Conservation (phyloP, 1,139 yeast genomes). For the Blastobotrys indianensis region DNA sequence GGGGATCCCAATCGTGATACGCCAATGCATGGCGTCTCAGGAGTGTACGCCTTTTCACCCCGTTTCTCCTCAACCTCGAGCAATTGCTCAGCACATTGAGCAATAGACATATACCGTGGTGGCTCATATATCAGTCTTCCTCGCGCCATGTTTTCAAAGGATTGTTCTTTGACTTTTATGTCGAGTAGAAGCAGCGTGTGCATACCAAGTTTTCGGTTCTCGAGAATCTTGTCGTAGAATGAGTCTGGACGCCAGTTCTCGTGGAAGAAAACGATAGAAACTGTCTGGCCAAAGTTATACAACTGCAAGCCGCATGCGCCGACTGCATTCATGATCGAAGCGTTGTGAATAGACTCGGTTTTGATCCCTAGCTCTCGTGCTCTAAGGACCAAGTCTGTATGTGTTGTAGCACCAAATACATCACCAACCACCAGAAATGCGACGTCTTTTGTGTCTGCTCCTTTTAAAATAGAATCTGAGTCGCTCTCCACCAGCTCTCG, state of each 20-base stretch:
- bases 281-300: slow-evolving; percentile 94
- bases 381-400: slow-evolving; percentile 84
- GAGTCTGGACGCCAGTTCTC: slow-evolving; percentile 96
- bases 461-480: slow-evolving; percentile 70
- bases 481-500: slow-evolving; percentile 91
- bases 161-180: slow-evolving; percentile 94
- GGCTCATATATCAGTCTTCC: slow-evolving; percentile 93
- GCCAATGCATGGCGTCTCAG: slow-evolving; percentile 88
- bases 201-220: slow-evolving; percentile 81
- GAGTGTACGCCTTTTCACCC: slow-evolving; percentile 61
- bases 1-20: slow-evolving; percentile 89
- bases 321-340: slow-evolving; percentile 96
- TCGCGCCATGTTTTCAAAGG: slow-evolving; percentile 88
- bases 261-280: slow-evolving; percentile 90
- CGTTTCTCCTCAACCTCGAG: slow-evolving; percentile 79
- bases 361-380: slow-evolving; percentile 78
- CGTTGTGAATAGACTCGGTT: slow-evolving; percentile 85
- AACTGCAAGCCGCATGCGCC: slow-evolving; percentile 97
- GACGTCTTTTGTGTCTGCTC: slow-evolving; percentile 71
- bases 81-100: slow-evolving; percentile 82
- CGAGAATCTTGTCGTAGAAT: slow-evolving; percentile 82
- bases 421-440: slow-evolving; percentile 97
- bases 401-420: slow-evolving; percentile 97
- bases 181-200: slow-evolving; percentile 86
- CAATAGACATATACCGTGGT: slow-evolving; percentile 91